These are phyloP conservation scores for Aureobasidium zeae DNA, from an alignment of 2,329 filamentous ascomycete species.

Conservation along the genomic window DNA sequence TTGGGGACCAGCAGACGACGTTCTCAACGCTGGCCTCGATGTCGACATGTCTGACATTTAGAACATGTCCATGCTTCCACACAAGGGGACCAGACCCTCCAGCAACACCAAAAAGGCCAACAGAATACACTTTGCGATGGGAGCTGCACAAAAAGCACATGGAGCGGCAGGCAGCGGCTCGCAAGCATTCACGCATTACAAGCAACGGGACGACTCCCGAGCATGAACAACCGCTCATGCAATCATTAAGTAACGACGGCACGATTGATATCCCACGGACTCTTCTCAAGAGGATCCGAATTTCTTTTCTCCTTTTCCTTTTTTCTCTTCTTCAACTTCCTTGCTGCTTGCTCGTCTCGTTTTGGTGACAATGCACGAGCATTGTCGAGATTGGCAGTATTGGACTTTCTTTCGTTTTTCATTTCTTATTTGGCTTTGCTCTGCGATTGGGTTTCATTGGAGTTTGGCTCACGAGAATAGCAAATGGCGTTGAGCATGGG, in stretches of 20 bases:
- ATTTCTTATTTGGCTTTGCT: conserved; percentile 3
- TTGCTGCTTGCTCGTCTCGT: conserved; percentile 2
- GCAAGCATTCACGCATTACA: background rate
- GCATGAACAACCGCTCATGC: background rate
- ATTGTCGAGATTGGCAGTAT: background rate
- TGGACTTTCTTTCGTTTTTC: background rate
- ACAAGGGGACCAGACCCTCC: conserved; percentile 3
- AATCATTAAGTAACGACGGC: conserved; percentile 13
- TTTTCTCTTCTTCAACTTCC: background rate
- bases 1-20: conserved; percentile 71
- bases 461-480: conserved; percentile 9
- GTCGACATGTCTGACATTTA: conserved; percentile 54
- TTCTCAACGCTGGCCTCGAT: conserved; percentile 44
- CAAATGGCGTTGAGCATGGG: conserved; percentile 14
- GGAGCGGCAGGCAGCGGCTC: background rate
- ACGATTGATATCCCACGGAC: conserved; percentile 14
- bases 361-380: background rate
- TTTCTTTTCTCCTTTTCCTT: background rate
- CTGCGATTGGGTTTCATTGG: conserved; percentile 9
- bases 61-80: conserved; percentile 9
- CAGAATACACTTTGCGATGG: conserved; percentile 10
- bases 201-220: background rate
- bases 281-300: conserved; percentile 10
- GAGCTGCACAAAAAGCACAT: background rate
- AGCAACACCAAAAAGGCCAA: conserved; percentile 5